Conservation (phyloP, 352 stramenopile species). For the Phytophthora quininea region DNA sequence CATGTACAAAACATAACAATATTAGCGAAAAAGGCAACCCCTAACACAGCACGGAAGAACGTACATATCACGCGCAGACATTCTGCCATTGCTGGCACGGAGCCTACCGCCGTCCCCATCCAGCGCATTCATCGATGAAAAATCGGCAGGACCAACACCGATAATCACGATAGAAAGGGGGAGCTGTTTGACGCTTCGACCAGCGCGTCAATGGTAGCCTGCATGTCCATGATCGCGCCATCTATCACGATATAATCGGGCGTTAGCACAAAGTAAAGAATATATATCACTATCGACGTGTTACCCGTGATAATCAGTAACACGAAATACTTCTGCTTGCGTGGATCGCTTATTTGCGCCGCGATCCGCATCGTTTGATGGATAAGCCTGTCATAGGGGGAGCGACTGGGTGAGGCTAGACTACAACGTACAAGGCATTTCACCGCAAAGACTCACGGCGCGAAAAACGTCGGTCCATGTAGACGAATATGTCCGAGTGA, state of each 20-base stretch:
- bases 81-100: conserved; percentile 39
- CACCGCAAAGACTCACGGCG: conserved; percentile 38
- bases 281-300: not conserved
- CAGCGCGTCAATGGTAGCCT: conserved; percentile 60
- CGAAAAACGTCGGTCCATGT: conserved; percentile 63
- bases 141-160: conserved; percentile 73
- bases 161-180: conserved; percentile 80
- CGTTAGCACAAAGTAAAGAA: not conserved
- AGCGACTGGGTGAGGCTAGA: not conserved
- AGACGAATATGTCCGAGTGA: conserved; percentile 61
- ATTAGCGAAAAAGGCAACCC: not conserved
- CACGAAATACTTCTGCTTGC: conserved; percentile 86
- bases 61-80: conserved; percentile 65
- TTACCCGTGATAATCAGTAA: conserved; percentile 83
- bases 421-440: not conserved
- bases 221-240: conserved; percentile 90
- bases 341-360: conserved; percentile 41
- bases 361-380: conserved; percentile 60
- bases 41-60: conserved; percentile 8
- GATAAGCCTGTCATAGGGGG: conserved; percentile 41
- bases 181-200: conserved; percentile 59
- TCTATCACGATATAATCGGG: conserved; percentile 33
- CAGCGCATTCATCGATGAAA: conserved; percentile 68
- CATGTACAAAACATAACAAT: conserved; percentile 7
- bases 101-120: conserved; percentile 67